A percentile compares a stretch with the other conserved stretches of the same genome.
phyloP scores from a whole-genome alignment of 805 yeast genomes.

The Kodamaea leandrae region DNA sequence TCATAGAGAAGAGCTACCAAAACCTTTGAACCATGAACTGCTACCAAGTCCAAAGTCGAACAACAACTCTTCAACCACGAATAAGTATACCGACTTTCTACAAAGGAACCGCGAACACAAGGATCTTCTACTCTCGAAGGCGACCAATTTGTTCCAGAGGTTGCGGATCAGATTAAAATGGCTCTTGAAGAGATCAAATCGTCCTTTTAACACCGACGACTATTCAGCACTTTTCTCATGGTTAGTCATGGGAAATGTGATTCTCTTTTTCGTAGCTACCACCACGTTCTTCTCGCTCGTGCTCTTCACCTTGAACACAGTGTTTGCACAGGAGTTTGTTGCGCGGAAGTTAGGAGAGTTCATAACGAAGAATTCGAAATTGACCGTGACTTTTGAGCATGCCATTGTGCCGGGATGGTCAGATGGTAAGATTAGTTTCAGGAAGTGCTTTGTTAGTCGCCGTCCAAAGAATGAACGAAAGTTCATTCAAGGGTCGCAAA shows the following conservation, averaged over 20 bases:
- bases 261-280: slow-evolving; percentile 79
- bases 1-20: no score
- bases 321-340: slow-evolving; percentile 83
- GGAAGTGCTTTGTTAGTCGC: slow-evolving; percentile 80
- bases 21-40: no score
- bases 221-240: slow-evolving; percentile 87
- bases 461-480: slow-evolving; percentile 62
- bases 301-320: slow-evolving; percentile 73
- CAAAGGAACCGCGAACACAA: slow-evolving; percentile 17
- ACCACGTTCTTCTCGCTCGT: slow-evolving; percentile 87
- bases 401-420: slow-evolving; percentile 96
- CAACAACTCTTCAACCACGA: no score
- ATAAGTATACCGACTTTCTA: slow-evolving; percentile 8
- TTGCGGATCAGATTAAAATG: slow-evolving; percentile 53
- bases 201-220: slow-evolving; percentile 93
- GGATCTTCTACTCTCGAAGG: slow-evolving; percentile 24
- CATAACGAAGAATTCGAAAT: slow-evolving; percentile 76
- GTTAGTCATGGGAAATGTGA: slow-evolving; percentile 83
- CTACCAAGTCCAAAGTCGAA: not conserved
- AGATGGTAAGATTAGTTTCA: slow-evolving; percentile 78
- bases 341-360: slow-evolving; percentile 80
- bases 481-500: slow-evolving; percentile 71
- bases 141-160: slow-evolving; percentile 31
- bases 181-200: slow-evolving; percentile 67
- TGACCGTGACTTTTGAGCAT: slow-evolving; percentile 83